Evolutionary conservation across 495 filamentous ascomycete species (phyloP), one percentile per base, ranked within the genome.

Genomic region (Aspergillus campestris): DNA sequence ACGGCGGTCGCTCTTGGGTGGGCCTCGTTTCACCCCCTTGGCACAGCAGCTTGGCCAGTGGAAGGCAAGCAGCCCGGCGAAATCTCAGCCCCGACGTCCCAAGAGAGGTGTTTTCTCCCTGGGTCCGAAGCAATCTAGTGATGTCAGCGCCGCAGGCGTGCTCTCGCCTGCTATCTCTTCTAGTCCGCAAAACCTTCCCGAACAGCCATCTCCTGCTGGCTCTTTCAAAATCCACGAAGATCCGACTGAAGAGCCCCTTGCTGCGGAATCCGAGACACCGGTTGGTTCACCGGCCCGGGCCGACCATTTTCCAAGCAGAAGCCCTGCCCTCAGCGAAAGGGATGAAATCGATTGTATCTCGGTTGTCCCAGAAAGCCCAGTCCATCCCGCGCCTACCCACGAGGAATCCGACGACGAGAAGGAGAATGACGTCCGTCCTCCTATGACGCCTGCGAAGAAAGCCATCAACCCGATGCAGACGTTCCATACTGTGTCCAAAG

Each of bases 401-500:
- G 38, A 49, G 24, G 38, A 33, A 12, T 30, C 44, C 10, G 47
- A 52, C 6, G 62, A 67, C 6, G 53, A 66, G 18, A 68, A 68
- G 40, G 62, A 68, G 37, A 67, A 71, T 39, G 31, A 45, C 3
- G 24, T 51, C 18, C 61, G 57, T 28, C 48, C 57, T 14, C 64
- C 68, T 29, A 58, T 61, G 31, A 69, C 71, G 2, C 69, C 70
- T 1, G 47, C 62, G 5, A 61, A 58, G 31, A 28, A 42, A 11
- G 49, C 41, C 8, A 46, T 47, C 3, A 50, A 62, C 35, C 53
- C 56, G 24, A 52, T 63, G 18, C 67, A 63, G 27, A 73, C 77
- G 10, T 72, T 83, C 45, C 80, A 86, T 55, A 89, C 85, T 0
- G 77, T 85, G 0, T 82, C 80, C 10, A 90, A 88, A 65, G 82